phyloP scores from a whole-genome alignment of 1,139 yeast species.

The Blastobotrys aristatus region DNA sequence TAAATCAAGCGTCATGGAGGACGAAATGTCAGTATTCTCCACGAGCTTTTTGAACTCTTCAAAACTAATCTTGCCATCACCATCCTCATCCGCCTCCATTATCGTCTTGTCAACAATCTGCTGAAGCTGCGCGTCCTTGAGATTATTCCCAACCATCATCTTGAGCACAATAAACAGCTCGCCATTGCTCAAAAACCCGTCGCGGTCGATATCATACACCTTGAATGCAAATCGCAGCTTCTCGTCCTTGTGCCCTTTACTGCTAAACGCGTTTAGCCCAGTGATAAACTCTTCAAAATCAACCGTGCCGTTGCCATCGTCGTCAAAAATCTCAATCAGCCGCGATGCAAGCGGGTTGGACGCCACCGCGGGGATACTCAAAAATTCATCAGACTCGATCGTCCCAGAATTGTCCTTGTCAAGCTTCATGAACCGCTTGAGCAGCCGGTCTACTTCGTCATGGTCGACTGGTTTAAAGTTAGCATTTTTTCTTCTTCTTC shows the following conservation, averaged over 20 bases:
- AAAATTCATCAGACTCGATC: constrained; percentile 83
- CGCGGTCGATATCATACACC: constrained; percentile 92
- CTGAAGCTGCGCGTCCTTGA: constrained; percentile 83
- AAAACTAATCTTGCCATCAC: constrained; percentile 82
- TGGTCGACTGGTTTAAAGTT: constrained; percentile 32
- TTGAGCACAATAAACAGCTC: constrained; percentile 88
- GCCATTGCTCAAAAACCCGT: constrained; percentile 92
- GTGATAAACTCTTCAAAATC: constrained; percentile 94
- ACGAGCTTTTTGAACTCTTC: constrained; percentile 67
- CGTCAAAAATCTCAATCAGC: constrained; percentile 90
- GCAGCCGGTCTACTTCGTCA: constrained; percentile 85
- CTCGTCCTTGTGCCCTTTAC: constrained; percentile 79
- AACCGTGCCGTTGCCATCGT: constrained; percentile 87
- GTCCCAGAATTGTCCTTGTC: constrained; percentile 93
- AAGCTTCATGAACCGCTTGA: constrained; percentile 90
- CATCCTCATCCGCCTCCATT: constrained; percentile 89
- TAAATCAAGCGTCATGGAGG: constrained; percentile 37
- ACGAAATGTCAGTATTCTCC: constrained; percentile 37
- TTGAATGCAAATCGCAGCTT: constrained; percentile 86
- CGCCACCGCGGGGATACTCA: constrained; percentile 88
- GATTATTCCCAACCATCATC: constrained; percentile 94
- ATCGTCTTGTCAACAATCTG: constrained; percentile 94
- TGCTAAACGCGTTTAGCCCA: constrained; percentile 86
- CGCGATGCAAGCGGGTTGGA: constrained; percentile 86
- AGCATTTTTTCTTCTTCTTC: background rate